Conservation (phyloP, 371 early-diverging fungal species). For the Ordospora colligata region DNA sequence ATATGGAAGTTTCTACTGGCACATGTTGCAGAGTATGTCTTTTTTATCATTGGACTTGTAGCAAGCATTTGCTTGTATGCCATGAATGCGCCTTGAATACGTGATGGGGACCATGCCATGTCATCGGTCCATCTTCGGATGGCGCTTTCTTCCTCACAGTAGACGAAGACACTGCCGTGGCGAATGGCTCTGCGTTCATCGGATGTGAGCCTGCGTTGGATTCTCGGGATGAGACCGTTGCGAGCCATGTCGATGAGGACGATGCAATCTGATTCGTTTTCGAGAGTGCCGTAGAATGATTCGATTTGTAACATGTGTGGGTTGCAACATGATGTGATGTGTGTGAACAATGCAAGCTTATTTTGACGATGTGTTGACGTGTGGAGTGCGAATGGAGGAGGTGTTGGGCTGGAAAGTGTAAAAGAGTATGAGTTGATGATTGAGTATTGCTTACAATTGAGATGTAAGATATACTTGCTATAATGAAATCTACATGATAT, state of each 20-base stretch:
- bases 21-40: conserved; percentile 24
- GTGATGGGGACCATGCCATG: conserved; percentile 32
- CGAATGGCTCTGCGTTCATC: conserved; percentile 12
- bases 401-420: too few species aligned
- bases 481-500: not conserved
- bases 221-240: not conserved
- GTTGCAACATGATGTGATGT: not conserved
- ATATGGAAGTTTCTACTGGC: not conserved
- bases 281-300: conserved; percentile 30
- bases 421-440: too few species aligned
- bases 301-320: not conserved
- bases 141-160: conserved; percentile 32
- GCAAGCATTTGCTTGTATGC: conserved; percentile 5
- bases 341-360: not conserved
- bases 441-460: too few species aligned
- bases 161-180: conserved; percentile 24
- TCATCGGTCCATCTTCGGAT: conserved; percentile 39
- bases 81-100: conserved; percentile 18
- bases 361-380: not conserved
- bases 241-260: conserved; percentile 42
- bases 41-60: conserved; percentile 17
- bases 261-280: conserved; percentile 42
- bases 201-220: conserved; percentile 6
- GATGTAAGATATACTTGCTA: not conserved
- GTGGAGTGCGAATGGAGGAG: too few species aligned